phyloP scores from a whole-genome alignment of 2,329 filamentous ascomycete species.

The Penicillium fuscoglaucum region DNA sequence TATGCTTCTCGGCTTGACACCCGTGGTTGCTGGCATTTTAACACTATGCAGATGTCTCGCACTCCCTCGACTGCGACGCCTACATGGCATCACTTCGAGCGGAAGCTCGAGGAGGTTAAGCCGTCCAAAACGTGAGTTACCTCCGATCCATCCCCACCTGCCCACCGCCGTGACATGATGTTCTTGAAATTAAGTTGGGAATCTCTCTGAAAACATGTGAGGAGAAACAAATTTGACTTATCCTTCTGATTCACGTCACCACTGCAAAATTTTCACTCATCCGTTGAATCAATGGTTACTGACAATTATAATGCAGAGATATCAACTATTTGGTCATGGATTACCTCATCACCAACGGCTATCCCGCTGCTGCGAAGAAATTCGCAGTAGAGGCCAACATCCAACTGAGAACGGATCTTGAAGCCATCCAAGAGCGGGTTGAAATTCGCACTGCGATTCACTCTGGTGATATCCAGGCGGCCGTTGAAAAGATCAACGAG shows the following conservation, averaged over 20 bases:
- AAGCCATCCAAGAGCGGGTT: constrained; percentile 74
- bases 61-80: constrained; percentile 70
- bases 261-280: constrained; percentile 3
- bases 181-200: constrained; percentile 88
- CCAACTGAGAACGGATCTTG: constrained; percentile 67
- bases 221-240: constrained; percentile 82
- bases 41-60: constrained; percentile 62
- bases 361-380: constrained; percentile 85
- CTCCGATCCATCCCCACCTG: constrained; percentile 8
- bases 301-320: constrained; percentile 61
- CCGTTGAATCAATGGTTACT: constrained; percentile 24
- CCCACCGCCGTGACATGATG: constrained; percentile 66
- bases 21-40: constrained; percentile 36
- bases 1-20: constrained; percentile 42
- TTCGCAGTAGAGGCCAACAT: constrained; percentile 95
- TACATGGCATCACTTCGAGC: constrained; percentile 72
- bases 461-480: constrained; percentile 77
- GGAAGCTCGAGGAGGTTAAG: constrained; percentile 78
- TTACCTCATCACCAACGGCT: constrained; percentile 94
- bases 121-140: constrained; percentile 83
- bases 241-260: constrained; percentile 60
- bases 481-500: constrained; percentile 85
- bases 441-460: constrained; percentile 84
- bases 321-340: constrained; percentile 95
- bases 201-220: constrained; percentile 99